Percentiles rank a stretch among this genome's conserved stretches.
Conservation (phyloP, 2,329 filamentous ascomycete species). For the Hypoxylon sp. region DNA sequence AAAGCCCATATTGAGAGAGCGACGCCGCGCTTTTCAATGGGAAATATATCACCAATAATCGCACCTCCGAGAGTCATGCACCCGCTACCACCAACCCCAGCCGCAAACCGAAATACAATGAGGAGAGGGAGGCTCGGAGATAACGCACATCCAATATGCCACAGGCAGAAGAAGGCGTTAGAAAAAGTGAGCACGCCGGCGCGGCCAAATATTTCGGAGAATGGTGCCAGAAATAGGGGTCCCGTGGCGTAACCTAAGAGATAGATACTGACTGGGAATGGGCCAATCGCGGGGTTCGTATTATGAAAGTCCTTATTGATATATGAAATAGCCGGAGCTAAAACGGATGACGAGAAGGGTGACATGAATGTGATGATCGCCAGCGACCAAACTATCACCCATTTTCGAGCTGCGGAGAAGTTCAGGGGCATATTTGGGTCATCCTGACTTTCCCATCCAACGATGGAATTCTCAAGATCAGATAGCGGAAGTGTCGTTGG, state of each 20-base stretch:
- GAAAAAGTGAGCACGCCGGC: constrained; percentile 68
- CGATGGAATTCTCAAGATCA: constrained; percentile 67
- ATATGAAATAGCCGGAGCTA: constrained; percentile 64
- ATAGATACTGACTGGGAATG: constrained; percentile 74
- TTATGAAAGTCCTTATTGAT: constrained; percentile 64
- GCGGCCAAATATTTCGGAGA: constrained; percentile 77
- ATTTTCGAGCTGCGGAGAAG: constrained; percentile 69
- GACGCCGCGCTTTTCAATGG: constrained; percentile 62
- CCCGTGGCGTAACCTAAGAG: constrained; percentile 72
- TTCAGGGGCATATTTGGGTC: constrained; percentile 73
- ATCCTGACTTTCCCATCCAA: constrained; percentile 72
- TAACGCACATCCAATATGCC: constrained; percentile 76
- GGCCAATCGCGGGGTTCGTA: constrained; percentile 59
- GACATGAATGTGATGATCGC: constrained; percentile 75
- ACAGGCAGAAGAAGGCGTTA: constrained; percentile 73
- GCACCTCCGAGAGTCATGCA: constrained; percentile 69
- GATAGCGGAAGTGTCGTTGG: constrained; percentile 61
- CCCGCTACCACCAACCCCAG: constrained; percentile 71
- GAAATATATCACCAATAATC: constrained; percentile 70
- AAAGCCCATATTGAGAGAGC: constrained; percentile 66
- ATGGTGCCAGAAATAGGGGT: constrained; percentile 69
- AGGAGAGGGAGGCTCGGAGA: constrained; percentile 68
- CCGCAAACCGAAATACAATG: constrained; percentile 72
- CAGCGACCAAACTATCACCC: constrained; percentile 69
- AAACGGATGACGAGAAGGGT: constrained; percentile 75